Evolutionary conservation across 1,284 basidiomycete genomes (phyloP).

Genomic region (Heterobasidion parviporum): DNA sequence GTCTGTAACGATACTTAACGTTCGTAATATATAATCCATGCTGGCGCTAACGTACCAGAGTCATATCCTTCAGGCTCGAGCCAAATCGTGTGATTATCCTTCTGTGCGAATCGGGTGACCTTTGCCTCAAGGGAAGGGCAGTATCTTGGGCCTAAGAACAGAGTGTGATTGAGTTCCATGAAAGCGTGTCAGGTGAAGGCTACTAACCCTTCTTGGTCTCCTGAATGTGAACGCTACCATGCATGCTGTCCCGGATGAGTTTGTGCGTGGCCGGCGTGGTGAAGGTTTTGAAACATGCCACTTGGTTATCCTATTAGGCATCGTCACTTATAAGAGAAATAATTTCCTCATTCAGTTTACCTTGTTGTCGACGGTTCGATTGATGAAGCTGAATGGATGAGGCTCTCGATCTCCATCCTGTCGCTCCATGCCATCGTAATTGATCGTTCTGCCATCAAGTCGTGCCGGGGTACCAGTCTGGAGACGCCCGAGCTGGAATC

Average conservation of each 20-base stretch:
- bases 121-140: constrained; percentile 90
- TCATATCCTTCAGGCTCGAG: constrained; percentile 89
- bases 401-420: constrained; percentile 59
- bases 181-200: not conserved
- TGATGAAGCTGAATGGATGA: constrained; percentile 47
- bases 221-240: constrained; percentile 76
- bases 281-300: constrained; percentile 65
- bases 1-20: constrained; percentile 28
- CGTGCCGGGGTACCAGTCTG: constrained; percentile 90
- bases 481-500: constrained; percentile 75
- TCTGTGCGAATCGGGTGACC: constrained; percentile 70
- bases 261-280: constrained; percentile 71
- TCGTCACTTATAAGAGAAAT: not conserved
- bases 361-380: constrained; percentile 30
- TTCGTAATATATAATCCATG: not conserved
- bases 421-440: constrained; percentile 48
- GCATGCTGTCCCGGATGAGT: constrained; percentile 66
- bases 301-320: constrained; percentile 51
- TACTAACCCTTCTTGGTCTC: constrained; percentile 70
- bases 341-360: constrained; percentile 15
- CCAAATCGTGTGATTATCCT: constrained; percentile 73
- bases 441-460: constrained; percentile 61
- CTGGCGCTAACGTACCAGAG: constrained; percentile 45
- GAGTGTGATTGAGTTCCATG: not conserved
- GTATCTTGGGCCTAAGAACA: constrained; percentile 67